Conservation (phyloP, 169 alveolate species). For the Plasmodium reichenowi region DNA sequence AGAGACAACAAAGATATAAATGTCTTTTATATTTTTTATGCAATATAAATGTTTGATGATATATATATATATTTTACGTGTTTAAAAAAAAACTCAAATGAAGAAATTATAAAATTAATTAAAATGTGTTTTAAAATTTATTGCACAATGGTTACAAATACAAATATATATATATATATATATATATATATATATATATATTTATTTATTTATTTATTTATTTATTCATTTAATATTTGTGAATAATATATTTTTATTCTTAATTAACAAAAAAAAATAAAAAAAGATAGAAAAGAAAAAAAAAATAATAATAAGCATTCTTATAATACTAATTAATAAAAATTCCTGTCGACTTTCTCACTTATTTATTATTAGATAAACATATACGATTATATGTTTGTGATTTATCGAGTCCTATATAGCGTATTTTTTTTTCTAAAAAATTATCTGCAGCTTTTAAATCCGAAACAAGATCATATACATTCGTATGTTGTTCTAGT, state of each 20-base stretch:
- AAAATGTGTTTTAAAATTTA: too few species aligned
- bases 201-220: too few species aligned
- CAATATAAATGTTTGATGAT: too few species aligned
- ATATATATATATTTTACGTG: too few species aligned
- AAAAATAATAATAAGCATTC: constrained; percentile 4
- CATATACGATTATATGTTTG: constrained; percentile 53
- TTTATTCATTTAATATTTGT: too few species aligned
- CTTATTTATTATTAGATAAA: constrained; percentile 19
- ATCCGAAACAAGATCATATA: constrained; percentile 70
- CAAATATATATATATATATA: too few species aligned
- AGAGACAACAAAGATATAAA: too few species aligned
- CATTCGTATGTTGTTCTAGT: constrained; percentile 74
- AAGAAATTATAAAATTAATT: too few species aligned
- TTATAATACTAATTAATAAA: neutral
- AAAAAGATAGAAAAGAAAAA: neutral
- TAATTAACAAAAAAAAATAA: neutral
- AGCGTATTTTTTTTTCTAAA: constrained; percentile 71
- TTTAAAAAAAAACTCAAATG: too few species aligned
- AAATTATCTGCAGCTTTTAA: constrained; percentile 65
- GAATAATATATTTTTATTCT: neutral
- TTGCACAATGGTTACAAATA: too few species aligned
- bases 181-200: too few species aligned
- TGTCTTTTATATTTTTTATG: too few species aligned
- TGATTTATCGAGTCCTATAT: constrained; percentile 70
- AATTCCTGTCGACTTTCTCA: neutral